Evolutionary conservation across 2,329 filamentous ascomycete species (phyloP).

Genomic region (Chaetothyriales sp.): DNA sequence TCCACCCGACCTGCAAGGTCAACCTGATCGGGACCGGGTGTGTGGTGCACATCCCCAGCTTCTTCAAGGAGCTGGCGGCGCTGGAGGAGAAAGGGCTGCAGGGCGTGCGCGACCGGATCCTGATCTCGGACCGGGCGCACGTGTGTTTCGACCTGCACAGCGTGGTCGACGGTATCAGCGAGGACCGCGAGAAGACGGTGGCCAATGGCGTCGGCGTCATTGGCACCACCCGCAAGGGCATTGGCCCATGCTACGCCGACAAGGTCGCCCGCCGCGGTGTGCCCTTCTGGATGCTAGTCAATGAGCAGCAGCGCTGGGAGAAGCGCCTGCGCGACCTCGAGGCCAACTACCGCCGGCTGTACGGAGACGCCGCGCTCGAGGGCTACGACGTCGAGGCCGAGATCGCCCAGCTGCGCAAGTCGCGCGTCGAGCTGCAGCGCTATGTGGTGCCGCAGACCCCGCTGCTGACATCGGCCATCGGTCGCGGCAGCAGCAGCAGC

Average conservation of each 20-base stretch:
- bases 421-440: constrained; percentile 32
- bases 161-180: constrained; percentile 32
- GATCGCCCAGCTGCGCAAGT: constrained; percentile 32
- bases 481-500: constrained; percentile 33
- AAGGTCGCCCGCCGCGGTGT: constrained; percentile 47
- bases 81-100: constrained; percentile 30
- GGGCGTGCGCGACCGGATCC: constrained; percentile 27
- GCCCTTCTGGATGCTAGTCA: constrained; percentile 35
- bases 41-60: constrained; percentile 33
- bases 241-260: constrained; percentile 46
- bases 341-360: constrained; percentile 39
- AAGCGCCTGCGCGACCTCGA: constrained; percentile 18
- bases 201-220: constrained; percentile 29
- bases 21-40: constrained; percentile 34
- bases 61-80: constrained; percentile 33
- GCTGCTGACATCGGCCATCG: constrained; percentile 10
- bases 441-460: constrained; percentile 35
- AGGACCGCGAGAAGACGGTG: constrained; percentile 23
- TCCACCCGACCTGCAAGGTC: constrained; percentile 28
- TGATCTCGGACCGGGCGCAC: constrained; percentile 33
- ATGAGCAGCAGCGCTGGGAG: constrained; percentile 17
- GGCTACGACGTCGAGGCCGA: constrained; percentile 47
- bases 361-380: constrained; percentile 36
- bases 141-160: constrained; percentile 32
- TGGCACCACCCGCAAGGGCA: constrained; percentile 35